Conservation (phyloP, 768 basidiomycete genomes). For the Boletus huronensis region DNA sequence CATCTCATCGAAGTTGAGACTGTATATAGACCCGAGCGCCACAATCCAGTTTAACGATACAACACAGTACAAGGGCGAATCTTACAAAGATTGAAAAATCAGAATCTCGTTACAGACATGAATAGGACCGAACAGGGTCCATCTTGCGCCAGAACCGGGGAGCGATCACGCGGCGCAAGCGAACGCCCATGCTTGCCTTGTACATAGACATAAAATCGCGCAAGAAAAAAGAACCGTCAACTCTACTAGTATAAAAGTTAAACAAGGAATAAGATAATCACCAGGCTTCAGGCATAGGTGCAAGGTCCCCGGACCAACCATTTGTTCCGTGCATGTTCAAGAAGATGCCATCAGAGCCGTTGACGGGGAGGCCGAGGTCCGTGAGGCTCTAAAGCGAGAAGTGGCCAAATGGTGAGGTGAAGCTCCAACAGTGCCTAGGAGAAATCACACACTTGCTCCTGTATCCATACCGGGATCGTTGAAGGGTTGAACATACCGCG, state of each 20-base stretch:
- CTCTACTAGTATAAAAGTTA: conserved; percentile 18
- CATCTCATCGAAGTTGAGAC: neutral
- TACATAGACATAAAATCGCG: conserved; percentile 16
- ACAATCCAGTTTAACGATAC: conserved; percentile 2
- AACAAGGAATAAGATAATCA: conserved; percentile 37
- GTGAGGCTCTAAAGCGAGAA: conserved; percentile 61
- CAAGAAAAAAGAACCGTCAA: conserved; percentile 22
- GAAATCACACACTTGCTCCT: conserved; percentile 67
- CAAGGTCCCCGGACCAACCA: conserved; percentile 76
- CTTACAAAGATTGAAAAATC: neutral
- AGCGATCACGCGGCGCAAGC: conserved; percentile 19
- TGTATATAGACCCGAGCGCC: neutral
- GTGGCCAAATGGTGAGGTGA: neutral
- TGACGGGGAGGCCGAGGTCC: conserved; percentile 87
- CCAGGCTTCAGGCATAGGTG: conserved; percentile 82
- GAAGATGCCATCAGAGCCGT: conserved; percentile 90
- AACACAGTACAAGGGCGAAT: neutral
- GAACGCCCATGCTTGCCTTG: conserved; percentile 15
- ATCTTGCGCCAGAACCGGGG: neutral
- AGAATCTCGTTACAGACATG: conserved; percentile 1
- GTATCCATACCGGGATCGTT: conserved; percentile 87
- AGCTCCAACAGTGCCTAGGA: neutral
- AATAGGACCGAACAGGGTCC: neutral
- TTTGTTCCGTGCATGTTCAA: conserved; percentile 65
- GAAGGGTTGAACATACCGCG: conserved; percentile 70